Base-by-base conservation (phyloP, 805 yeast species). In the Hanseniaspora taiwanica region DNA sequence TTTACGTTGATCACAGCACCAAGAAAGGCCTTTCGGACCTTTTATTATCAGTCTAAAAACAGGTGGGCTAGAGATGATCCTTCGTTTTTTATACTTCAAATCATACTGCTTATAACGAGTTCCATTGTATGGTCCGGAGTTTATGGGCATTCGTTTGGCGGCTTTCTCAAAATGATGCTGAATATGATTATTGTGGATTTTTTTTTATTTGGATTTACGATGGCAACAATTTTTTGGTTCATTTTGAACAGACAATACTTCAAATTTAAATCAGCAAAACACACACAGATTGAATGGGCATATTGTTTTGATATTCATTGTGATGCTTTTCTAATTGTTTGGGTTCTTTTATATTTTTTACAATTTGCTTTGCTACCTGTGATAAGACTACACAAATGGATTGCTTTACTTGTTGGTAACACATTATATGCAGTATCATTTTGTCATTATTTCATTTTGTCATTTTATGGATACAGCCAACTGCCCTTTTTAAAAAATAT, bases 271-370 rank as follows among this genome's bases (percentile, higher is more conserved):
- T 51, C 48, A 12, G 44, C 53, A 7, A 51, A 49, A 9, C 46
- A 48, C 29, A 37, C 51, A 9, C 47, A 50, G 9, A 58, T 60
- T 3, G 96, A 87, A 55, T 87, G 96, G 96, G 86, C 89, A 1
- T 86, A 84, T 56, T 85, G 96, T 62, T 87, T 87, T 55, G 96
- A 86, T 53, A 78, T 86, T 21, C 96, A 87, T 60, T 84, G 95
- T 64, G 87, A 87, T 58, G 73, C 94, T n/a, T 85, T 81, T 55
- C 62, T 85, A 46, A 65, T 79, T 13, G 76, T 85, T 35, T 84
- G 94, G 94, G 68, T 83, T 40, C 59, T 72, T 38, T 64, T 85
- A 27, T 82, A 85, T 56, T 68, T 84, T 46, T 44, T 82, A 23
- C 94, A 85, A 59, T 81, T 83, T 52, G 53, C 84, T 36, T 57